Base-by-base conservation (phyloP, 2,329 filamentous ascomycete genomes). In the Fusarium haematococcum region DNA sequence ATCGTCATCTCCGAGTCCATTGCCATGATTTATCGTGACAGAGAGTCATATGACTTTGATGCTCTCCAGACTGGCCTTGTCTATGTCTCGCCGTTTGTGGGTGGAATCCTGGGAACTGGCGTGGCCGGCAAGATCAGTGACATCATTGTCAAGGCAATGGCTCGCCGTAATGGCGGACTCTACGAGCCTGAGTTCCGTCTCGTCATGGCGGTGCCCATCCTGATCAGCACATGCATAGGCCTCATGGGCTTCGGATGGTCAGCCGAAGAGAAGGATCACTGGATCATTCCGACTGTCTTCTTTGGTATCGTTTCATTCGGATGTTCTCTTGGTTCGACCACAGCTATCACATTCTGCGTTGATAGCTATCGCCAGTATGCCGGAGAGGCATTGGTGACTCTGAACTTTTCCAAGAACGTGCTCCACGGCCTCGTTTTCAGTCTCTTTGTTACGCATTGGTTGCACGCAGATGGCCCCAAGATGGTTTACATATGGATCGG, bases 221-320 rank as follows among this genome's bases (percentile, higher is more conserved):
- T 92, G 1, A 78, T 98, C 63, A 91, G 91, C 5, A 98, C 95
- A 0, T 91, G 92, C 1, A 91, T 96, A 35, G 97, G 97, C 0
- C 88, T 98, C 18, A 97, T 98, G 91, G 96, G 95, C 3, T 98
- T 97, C 79, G 96, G 96, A n/a, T 98, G 96, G 97, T 95, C 93
- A 11, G 94, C 93, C 0, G 83, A 94, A 71, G 88, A 92, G 66
- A 87, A 87, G 27, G 91, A 98, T 78, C 86, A 88, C 25, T 98
- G 94, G 94, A 97, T 98, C 62, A 94, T 98, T 0, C 97, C 97
- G 0, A 98, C 96, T 0, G 81, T 97, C 5, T 98, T 98, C 84
- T 98, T 98, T 75, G 96, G 96, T 8, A 82, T 98, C 57, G 91
- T 98, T 35, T 97, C 94, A 0, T 98, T 98, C 79, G 97, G 96